Base-by-base conservation (phyloP, 352 stramenopile species). In the Globisporangium solare region DNA sequence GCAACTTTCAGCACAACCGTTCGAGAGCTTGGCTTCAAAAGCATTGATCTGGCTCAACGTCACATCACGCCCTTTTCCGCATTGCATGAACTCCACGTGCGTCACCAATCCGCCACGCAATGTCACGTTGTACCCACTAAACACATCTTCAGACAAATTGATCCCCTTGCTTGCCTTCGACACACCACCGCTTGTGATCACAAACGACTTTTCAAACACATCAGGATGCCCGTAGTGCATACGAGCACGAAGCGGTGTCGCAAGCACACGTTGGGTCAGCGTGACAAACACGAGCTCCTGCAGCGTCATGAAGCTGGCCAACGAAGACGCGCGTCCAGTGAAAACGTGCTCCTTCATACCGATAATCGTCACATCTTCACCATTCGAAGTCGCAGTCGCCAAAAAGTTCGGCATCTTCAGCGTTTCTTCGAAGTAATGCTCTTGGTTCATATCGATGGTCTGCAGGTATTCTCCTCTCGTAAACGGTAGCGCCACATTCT, bases 381-480 rank as follows among this genome's bases (percentile, higher is more conserved):
- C 67, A 5, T 63, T 75, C 12, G 61, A 61, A 5, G 70, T 78
- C 18, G 77, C 77, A 14, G 81, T 92, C 6, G 83, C 83, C 54
- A 95, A 56, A 52, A 95, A 93, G 56, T 93, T 93, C 0, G 84
- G 83, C 70, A 96, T 94, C 66, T 94, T 96, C 17, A 96, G 60
- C 21, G 77, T 84, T 55, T 94, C 84, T 63, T 96, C 86, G 32
- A 94, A 83, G 64, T 94, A 94, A 51, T 94, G 83, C 47, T 96
- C 86, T 61, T 96, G 86, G 63, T 96, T 96, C 86, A 94, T 94
- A 71, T 96, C 86, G 53, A 96, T 96, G 8, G 84, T 94, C 59
- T 96, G 86, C 24, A 96, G 46, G 57, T 90, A 94, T 58, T 96
- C 86, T 22, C 86, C 86, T 22, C 84, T 74, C 8, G 86, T 94